phyloP scores from a whole-genome alignment of 1,284 basidiomycete species.

The Singerocomus rubriflavus region DNA sequence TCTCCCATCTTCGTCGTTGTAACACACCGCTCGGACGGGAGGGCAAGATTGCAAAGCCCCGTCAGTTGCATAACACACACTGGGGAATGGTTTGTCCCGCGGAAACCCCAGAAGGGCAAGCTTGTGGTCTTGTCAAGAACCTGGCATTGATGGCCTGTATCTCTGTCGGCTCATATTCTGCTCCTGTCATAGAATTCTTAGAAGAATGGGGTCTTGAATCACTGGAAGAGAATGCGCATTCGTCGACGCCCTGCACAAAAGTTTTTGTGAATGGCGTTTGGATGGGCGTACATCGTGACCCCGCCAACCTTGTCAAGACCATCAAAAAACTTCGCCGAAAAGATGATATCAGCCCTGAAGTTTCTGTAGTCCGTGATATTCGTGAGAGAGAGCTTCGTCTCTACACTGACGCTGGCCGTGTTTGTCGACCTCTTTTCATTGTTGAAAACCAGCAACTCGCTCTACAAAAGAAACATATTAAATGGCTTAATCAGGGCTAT shows the following conservation, averaged over 20 bases:
- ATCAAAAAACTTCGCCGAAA: conserved; percentile 90
- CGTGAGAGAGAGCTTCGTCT: conserved; percentile 92
- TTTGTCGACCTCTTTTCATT: conserved; percentile 95
- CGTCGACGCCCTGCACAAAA: conserved; percentile 84
- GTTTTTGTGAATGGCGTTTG: conserved; percentile 99
- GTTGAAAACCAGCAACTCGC: conserved; percentile 89
- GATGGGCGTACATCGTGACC: conserved; percentile 99
- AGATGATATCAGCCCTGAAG: conserved; percentile 95
- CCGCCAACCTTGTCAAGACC: conserved; percentile 88
- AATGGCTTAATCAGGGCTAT: conserved; percentile 59
- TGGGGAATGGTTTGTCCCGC: conserved; percentile 99
- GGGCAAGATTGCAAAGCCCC: conserved; percentile 99
- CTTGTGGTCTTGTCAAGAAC: conserved; percentile 99
- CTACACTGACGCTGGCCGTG: conserved; percentile 96
- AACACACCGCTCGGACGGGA: conserved; percentile 98
- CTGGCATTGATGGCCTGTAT: conserved; percentile 97
- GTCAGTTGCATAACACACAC: conserved; percentile 98
- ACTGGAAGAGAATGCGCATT: conserved; percentile 86
- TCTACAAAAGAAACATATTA: conserved; percentile 83
- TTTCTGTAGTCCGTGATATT: conserved; percentile 96
- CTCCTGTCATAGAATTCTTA: conserved; percentile 97
- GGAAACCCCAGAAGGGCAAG: conserved; percentile 99
- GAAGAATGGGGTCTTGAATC: conserved; percentile 98
- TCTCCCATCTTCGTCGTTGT: conserved; percentile 96
- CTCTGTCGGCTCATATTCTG: conserved; percentile 94